Evolutionary conservation across 2,329 filamentous ascomycete genomes (phyloP).

Genomic region (Penicillium paneum): DNA sequence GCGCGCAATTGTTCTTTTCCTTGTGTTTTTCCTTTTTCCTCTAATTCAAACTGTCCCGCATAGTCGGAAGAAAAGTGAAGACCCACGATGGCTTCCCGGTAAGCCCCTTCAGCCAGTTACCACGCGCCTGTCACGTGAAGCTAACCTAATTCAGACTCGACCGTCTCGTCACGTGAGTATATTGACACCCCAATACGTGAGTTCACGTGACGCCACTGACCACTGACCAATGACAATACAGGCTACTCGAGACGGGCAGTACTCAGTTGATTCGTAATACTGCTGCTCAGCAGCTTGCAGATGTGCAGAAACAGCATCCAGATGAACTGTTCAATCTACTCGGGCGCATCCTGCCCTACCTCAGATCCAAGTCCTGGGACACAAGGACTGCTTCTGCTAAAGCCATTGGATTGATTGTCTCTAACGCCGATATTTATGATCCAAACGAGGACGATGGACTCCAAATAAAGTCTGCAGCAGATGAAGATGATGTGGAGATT

Average conservation of each 20-base stretch:
- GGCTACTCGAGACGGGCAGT: conserved; percentile 94
- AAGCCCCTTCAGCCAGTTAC: conserved; percentile 28
- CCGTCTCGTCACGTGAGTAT: conserved; percentile 78
- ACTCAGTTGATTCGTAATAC: conserved; percentile 95
- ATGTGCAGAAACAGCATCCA: conserved; percentile 96
- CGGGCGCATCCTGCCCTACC: conserved; percentile 89
- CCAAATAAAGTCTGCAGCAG: conserved; percentile 49
- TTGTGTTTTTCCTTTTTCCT: conserved; percentile 9
- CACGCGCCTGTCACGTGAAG: conserved; percentile 25
- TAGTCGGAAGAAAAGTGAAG: conserved; percentile 27
- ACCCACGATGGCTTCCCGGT: conserved; percentile 44
- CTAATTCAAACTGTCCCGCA: conserved; percentile 19
- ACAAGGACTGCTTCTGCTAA: conserved; percentile 90
- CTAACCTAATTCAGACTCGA: conserved; percentile 62
- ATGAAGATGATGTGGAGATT: conserved; percentile 46
- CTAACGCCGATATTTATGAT: conserved; percentile 82
- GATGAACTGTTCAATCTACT: conserved; percentile 96
- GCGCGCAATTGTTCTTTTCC: conserved; percentile 12
- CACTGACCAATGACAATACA: conserved; percentile 43
- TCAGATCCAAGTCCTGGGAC: conserved; percentile 95
- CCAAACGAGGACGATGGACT: conserved; percentile 72
- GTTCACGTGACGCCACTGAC: background rate
- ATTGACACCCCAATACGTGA: background rate
- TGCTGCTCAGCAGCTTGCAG: conserved; percentile 91
- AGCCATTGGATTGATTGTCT: conserved; percentile 88